phyloP scores from a whole-genome alignment of 2,329 filamentous ascomycete genomes.

The Scleromitrula shiraiana region DNA sequence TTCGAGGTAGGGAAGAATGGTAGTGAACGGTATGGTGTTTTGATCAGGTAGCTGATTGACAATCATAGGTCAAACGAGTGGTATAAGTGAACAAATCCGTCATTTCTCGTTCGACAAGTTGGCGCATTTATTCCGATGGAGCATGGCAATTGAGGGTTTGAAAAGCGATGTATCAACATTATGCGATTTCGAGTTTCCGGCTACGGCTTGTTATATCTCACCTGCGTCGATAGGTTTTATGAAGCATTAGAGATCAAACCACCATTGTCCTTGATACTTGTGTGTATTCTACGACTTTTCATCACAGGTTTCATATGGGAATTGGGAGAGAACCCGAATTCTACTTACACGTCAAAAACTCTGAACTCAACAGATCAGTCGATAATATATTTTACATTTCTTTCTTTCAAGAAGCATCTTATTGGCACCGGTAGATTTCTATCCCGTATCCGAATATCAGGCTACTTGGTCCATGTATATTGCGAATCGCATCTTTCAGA shows the following conservation, averaged over 20 bases:
- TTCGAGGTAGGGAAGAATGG: slow-evolving; percentile 60
- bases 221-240: not conserved
- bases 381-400: too few relatives aligned
- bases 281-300: not conserved
- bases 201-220: not conserved
- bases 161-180: slow-evolving; percentile 13
- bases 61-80: slow-evolving; percentile 51
- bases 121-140: slow-evolving; percentile 20
- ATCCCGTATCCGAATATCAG: too few relatives aligned
- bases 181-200: not conserved
- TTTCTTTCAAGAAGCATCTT: too few relatives aligned
- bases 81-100: slow-evolving; percentile 36
- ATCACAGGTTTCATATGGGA: too few relatives aligned
- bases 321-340: too few relatives aligned
- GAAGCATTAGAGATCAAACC: not conserved
- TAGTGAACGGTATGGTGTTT: slow-evolving; percentile 25
- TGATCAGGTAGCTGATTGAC: slow-evolving; percentile 26
- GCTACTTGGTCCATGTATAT: too few relatives aligned
- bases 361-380: too few relatives aligned
- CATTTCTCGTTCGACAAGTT: slow-evolving; percentile 15
- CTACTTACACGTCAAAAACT: too few relatives aligned
- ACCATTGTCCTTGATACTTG: not conserved
- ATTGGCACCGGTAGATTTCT: too few relatives aligned
- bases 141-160: slow-evolving; percentile 6
- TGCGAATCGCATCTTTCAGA: too few relatives aligned